These are phyloP conservation scores for Schizochytrium sp. DNA, from an alignment of 108 stramenopile genomes.

Conservation along the genomic window DNA sequence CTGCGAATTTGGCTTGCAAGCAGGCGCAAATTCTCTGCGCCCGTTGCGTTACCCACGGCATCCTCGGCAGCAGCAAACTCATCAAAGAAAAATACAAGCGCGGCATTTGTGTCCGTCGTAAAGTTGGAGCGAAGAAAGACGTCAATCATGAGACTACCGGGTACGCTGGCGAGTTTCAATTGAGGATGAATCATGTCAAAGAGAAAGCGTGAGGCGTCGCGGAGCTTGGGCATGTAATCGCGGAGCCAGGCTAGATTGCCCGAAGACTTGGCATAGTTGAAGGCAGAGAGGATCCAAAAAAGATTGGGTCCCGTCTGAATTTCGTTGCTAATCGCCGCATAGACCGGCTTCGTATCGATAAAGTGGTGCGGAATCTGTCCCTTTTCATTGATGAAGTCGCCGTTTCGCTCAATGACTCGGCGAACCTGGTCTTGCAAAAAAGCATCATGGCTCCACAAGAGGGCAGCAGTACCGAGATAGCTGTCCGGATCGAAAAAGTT, in stretches of 20 bases:
- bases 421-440: conserved; percentile 24
- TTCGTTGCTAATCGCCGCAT: conserved; percentile 22
- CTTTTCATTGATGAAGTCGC: conserved; percentile 2
- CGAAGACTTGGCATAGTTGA: conserved; percentile 23
- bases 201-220: conserved; percentile 23
- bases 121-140: conserved; percentile 30
- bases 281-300: conserved; percentile 28
- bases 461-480: conserved; percentile 27
- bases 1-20: neutral
- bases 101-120: conserved; percentile 32
- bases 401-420: conserved; percentile 24
- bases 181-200: conserved; percentile 7
- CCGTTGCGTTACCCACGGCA: neutral
- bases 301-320: conserved; percentile 37
- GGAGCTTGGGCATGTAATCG: conserved; percentile 24
- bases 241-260: conserved; percentile 15
- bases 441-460: conserved; percentile 24
- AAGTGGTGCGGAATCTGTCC: conserved; percentile 39
- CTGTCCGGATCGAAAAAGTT: conserved; percentile 41
- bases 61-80: conserved; percentile 23
- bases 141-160: conserved; percentile 37
- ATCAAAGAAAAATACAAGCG: conserved; percentile 4
- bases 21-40: neutral
- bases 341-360: conserved; percentile 5
- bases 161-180: conserved; percentile 15